phyloP scores from a whole-genome alignment of 2,329 filamentous ascomycete genomes.

The Stachybotrys elegans region DNA sequence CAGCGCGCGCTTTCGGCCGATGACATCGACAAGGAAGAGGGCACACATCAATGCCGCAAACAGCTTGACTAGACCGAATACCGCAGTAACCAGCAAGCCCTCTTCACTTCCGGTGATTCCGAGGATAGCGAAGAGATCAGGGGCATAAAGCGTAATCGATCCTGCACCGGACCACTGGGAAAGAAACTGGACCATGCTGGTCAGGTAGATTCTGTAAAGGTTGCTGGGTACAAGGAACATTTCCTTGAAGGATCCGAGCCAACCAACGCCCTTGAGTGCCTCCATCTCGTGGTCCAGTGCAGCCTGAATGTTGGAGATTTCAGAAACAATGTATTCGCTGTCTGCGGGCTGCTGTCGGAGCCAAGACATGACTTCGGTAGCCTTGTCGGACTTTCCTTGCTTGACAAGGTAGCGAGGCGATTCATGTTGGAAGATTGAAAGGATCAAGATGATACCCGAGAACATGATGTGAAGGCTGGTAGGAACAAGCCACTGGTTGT shows the following conservation, averaged over 20 bases:
- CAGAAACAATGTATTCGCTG: conserved; percentile 55
- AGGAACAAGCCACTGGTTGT: conserved; percentile 58
- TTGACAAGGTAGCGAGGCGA: conserved; percentile 69
- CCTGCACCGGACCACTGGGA: conserved; percentile 71
- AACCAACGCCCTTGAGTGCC: conserved; percentile 61
- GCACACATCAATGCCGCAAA: conserved; percentile 62
- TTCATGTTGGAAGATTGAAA: conserved; percentile 65
- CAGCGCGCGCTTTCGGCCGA: conserved; percentile 67
- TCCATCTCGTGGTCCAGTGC: conserved; percentile 68
- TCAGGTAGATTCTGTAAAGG: conserved; percentile 67
- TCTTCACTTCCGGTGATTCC: conserved; percentile 65
- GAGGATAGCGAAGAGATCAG: conserved; percentile 66
- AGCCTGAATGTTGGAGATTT: conserved; percentile 59
- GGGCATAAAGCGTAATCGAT: conserved; percentile 72
- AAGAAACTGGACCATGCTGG: conserved; percentile 64
- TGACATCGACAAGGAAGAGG: conserved; percentile 73
- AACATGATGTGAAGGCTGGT: conserved; percentile 76
- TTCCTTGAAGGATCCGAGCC: conserved; percentile 62
- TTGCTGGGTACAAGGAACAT: conserved; percentile 64
- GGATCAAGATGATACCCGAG: conserved; percentile 62
- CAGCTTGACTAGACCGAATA: conserved; percentile 74
- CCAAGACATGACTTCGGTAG: conserved; percentile 47
- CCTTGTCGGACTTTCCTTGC: conserved; percentile 53
- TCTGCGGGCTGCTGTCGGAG: conserved; percentile 56
- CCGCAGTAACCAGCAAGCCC: conserved; percentile 65